Conservation (phyloP, 164 flowering plant species). For the Sedum album region DNA sequence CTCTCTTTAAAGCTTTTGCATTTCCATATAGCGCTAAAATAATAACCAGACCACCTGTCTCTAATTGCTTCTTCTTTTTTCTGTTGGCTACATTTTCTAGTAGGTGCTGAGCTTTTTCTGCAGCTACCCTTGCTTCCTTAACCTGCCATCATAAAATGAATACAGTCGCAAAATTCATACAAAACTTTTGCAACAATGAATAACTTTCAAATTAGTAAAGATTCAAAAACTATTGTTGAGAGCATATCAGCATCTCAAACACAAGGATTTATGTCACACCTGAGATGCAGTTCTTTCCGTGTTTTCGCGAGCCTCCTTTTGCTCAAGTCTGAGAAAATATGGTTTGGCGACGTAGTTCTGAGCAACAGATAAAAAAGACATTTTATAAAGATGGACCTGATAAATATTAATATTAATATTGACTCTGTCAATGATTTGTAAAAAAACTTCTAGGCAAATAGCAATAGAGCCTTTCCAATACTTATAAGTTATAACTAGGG, state of each 20-base stretch:
- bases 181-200: not conserved
- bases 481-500: not conserved
- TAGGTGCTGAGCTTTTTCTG: constrained; percentile 81
- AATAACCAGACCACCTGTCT: constrained; percentile 64
- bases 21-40: constrained; percentile 69
- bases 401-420: too few species aligned
- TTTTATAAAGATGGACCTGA: too few species aligned
- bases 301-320: constrained; percentile 54
- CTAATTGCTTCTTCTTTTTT: constrained; percentile 63
- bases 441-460: not conserved
- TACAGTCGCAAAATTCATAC: not conserved
- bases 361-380: constrained; percentile 7
- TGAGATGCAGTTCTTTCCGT: constrained; percentile 52
- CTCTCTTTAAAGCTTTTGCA: constrained; percentile 34
- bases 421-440: not conserved
- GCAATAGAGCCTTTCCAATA: not conserved
- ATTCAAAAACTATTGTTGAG: not conserved
- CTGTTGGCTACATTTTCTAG: constrained; percentile 71
- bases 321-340: constrained; percentile 58
- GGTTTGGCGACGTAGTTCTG: constrained; percentile 78
- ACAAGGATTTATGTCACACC: constrained; percentile 28
- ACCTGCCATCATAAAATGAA: constrained; percentile 38
- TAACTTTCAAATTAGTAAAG: not conserved
- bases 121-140: constrained; percentile 60
- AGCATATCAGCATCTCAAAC: not conserved